Base-by-base conservation (phyloP, 2,329 filamentous ascomycete genomes). In the Penicillium nordicum region DNA sequence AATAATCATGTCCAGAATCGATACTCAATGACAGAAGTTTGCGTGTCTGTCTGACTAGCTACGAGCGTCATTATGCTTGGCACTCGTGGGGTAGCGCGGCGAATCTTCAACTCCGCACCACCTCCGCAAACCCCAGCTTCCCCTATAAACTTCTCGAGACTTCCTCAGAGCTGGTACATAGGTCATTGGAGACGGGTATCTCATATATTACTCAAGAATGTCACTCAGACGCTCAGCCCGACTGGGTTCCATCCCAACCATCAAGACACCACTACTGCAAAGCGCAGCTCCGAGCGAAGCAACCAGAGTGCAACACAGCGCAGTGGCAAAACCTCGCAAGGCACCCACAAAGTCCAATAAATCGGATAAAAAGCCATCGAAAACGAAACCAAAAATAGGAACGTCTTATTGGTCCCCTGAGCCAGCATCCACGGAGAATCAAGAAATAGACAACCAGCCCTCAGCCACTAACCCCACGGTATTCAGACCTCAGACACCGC, bases 141-240 rank as follows among this genome's bases (percentile, higher is more conserved):
- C 25, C 36, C 21, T 34, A 34, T 9, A 23, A 23, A 16, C n/a
- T n/a, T 11, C 11, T 32, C 4, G 4, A 43, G 18, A 45, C 16
- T 14, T 51, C 11, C 32, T 38, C 27, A 32, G 18, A 14, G n/a
- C 11, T 14, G 25, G 18, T 32, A 53, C 14, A 30, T 25, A 27
- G 25, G 12, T 3, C 25, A 18, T 34, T 25, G 25, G 34, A 41
- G 29, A 23, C 27, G 16, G 4, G 2, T 10, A 32, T 23, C 29
- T 8, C 18, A 25, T 34, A 30, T 10, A 37, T 14, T 6, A 16
- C 7, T 29, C 36, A 48, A 64, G 45, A 47, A 84, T 84, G 82
- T 78, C 80, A 38, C 69, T 82, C 11, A 71, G 82, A 60, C 79
- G 82, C 52, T 84, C 82, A 44, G 71, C 78, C 41, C 77, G 82